Base-by-base conservation (phyloP, 208 protist species). In the Leishmania major region DNA sequence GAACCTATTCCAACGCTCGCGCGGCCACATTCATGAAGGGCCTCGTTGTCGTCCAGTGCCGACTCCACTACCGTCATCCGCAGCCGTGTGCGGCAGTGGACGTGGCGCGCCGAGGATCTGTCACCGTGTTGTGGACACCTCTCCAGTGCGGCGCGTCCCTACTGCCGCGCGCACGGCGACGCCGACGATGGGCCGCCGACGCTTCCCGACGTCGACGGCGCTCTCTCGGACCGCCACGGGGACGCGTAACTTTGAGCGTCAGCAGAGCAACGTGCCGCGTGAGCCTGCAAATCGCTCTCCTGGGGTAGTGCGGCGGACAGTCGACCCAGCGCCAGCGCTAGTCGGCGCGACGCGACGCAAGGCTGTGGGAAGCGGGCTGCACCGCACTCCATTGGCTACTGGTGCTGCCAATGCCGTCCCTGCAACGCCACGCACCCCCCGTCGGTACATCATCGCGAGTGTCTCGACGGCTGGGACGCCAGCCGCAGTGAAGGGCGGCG, bases 301-400 rank as follows among this genome's bases (percentile, higher is more conserved):
- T 1, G 31, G 64, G 0, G 66, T 6, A 13, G 55, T 35, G 19
- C 43, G 75, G 31, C 62, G 73, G 22, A 60, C 17, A 6, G 83
- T 86, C 19, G 83, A 86, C 60, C 83, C 83, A 37, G 78, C 83
- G 11, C 83, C 83, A n/a, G 66, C 83, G 31, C 60, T 86, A 31
- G 78, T 79, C 57, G 83, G 74, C 28, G 75, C 71, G 22, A 53
- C 62, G 31, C 71, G 78, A 10, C 78, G 78, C 1, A 86, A 77
- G 17, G 43, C 43, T 31, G 22, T 67, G 0, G 51, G 43, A 2
- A 59, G 53, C 11, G 13, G 73, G 40, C 83, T 80, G 66, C 83
- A 51, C 66, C 83, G 74, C 49, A 80, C 78, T 7, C 78, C 78
- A 0, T 86, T 78, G 0, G 40, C 78, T 31, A 60, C 78, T 5